Evolutionary conservation across 148 eudicot species (phyloP).

Genomic region (Amaranthus palmeri): DNA sequence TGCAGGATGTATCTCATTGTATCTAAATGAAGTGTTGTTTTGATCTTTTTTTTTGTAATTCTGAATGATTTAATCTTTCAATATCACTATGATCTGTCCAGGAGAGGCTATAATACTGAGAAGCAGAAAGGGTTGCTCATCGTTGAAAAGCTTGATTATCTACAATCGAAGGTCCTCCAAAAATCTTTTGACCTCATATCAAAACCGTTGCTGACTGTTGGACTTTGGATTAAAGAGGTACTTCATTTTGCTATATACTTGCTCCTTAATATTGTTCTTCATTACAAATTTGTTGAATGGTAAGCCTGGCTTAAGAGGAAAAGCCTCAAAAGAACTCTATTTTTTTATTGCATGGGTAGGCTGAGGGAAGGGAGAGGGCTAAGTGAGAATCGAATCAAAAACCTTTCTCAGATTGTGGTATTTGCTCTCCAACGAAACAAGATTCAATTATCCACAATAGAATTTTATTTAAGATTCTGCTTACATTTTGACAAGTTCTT

Average conservation of each 20-base stretch:
- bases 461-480: too few species aligned
- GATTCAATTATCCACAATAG: too few species aligned
- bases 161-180: constrained; percentile 79
- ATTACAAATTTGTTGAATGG: too few species aligned
- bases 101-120: constrained; percentile 89
- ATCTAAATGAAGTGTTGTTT: not conserved
- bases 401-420: too few species aligned
- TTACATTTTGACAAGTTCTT: not conserved
- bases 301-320: too few species aligned
- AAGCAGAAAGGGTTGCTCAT: constrained; percentile 79
- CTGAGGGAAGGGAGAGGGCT: too few species aligned
- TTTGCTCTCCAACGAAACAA: too few species aligned
- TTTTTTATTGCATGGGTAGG: too few species aligned
- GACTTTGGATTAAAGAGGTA: constrained; percentile 71
- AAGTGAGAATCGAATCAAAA: too few species aligned
- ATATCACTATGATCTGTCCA: constrained; percentile 28
- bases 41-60: not conserved
- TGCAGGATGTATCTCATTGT: constrained; percentile 5
- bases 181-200: constrained; percentile 49
- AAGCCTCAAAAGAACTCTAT: too few species aligned
- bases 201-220: constrained; percentile 57
- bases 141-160: constrained; percentile 86
- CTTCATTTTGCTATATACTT: constrained; percentile 3
- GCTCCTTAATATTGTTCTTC: too few species aligned
- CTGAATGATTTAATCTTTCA: constrained; percentile 14